These are phyloP conservation scores for Candida loeiensis DNA, from an alignment of 805 yeast species.

Conservation along the genomic window DNA sequence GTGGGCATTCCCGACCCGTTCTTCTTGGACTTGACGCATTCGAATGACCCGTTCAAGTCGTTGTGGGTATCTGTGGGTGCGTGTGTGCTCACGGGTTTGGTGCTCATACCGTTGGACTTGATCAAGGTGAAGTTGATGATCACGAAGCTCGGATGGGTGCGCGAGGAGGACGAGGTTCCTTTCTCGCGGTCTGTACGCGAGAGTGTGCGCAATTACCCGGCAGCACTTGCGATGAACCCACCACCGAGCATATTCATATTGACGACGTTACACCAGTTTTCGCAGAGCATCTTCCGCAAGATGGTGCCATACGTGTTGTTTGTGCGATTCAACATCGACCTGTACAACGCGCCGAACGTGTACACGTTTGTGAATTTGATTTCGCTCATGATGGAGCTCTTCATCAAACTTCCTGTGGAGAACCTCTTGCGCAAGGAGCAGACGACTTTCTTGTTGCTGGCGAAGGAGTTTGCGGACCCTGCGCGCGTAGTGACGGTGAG, in stretches of 20 bases:
- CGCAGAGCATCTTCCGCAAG: conserved; percentile 57
- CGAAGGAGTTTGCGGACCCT: conserved; percentile 35
- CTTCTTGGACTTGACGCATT: conserved; percentile 75
- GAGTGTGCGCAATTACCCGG: conserved; percentile 59
- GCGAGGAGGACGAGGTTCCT: conserved; percentile 8
- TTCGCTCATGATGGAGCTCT: conserved; percentile 64
- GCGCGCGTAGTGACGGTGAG: conserved; percentile 42
- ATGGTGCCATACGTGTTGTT: conserved; percentile 65
- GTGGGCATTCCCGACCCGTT: conserved; percentile 85
- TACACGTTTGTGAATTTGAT: conserved; percentile 57
- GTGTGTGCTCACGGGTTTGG: conserved; percentile 64
- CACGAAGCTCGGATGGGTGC: conserved; percentile 49
- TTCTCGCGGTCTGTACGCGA: conserved; percentile 68
- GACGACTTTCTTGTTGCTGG: conserved; percentile 54
- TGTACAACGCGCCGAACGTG: conserved; percentile 56
- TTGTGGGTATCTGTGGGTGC: conserved; percentile 67
- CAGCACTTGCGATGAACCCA: conserved; percentile 54
- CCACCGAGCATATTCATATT: conserved; percentile 34
- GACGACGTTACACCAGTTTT: conserved; percentile 60
- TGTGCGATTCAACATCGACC: conserved; percentile 61
- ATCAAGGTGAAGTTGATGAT: conserved; percentile 75
- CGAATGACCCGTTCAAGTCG: conserved; percentile 71
- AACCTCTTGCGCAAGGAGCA: conserved; percentile 84
- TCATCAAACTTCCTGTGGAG: conserved; percentile 81
- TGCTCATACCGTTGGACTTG: conserved; percentile 77